A percentile compares a stretch with the other conserved stretches of the same genome.
These are phyloP conservation scores for Epichloe typhina DNA, from an alignment of 2,329 filamentous ascomycete species.

Conservation along the genomic window DNA sequence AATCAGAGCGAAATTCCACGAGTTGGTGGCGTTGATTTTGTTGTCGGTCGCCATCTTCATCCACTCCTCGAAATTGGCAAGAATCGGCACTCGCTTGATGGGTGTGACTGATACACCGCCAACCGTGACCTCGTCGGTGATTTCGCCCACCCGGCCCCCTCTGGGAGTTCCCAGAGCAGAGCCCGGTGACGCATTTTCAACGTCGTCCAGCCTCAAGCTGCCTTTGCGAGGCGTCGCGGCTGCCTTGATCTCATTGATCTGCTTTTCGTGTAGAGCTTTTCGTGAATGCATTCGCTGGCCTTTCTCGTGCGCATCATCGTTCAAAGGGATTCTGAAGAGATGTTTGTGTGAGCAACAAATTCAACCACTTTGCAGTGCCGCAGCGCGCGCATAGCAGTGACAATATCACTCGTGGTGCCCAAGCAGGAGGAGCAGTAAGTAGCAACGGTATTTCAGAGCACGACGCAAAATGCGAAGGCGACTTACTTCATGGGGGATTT, in stretches of 20 bases:
- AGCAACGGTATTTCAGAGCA: background rate
- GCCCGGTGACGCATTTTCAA: constrained; percentile 42
- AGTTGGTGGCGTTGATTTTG: constrained; percentile 95
- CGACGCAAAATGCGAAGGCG: background rate
- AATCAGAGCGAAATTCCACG: constrained; percentile 99
- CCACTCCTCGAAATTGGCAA: constrained; percentile 99
- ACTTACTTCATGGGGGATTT: constrained; percentile 45
- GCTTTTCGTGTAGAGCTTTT: constrained; percentile 76
- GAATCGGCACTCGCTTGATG: constrained; percentile 87
- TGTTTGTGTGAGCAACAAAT: background rate
- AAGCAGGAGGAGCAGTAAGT: background rate
- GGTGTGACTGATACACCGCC: constrained; percentile 72
- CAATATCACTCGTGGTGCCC: background rate
- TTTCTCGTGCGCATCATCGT: constrained; percentile 90
- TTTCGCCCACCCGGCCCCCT: constrained; percentile 24
- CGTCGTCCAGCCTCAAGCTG: constrained; percentile 43
- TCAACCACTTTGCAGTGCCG: background rate
- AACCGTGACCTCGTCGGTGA: constrained; percentile 49
- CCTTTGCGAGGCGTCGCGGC: constrained; percentile 56
- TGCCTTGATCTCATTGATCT: constrained; percentile 78
- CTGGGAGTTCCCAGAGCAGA: constrained; percentile 43
- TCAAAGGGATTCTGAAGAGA: constrained; percentile 66
- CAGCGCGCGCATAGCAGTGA: background rate
- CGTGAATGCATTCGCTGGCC: constrained; percentile 76
- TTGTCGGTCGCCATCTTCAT: constrained; percentile 99